Evolutionary conservation across 257 asterid genomes (phyloP), one percentile per base, ranked within the genome.

Genomic region (Solanum raphanifolium): DNA sequence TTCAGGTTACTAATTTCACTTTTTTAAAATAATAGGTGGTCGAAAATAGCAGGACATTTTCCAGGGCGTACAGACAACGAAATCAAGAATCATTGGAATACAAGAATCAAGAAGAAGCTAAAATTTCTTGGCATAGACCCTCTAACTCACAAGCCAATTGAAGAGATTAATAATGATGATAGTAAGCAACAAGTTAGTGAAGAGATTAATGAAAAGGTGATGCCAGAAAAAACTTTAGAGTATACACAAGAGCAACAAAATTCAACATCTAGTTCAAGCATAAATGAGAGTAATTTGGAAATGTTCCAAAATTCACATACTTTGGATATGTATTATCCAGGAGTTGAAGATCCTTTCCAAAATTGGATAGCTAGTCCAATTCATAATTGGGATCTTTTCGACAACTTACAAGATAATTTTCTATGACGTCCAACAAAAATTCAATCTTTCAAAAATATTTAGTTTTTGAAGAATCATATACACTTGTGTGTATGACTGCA

Each of bases 21-120:
- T 75, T 8, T 31, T 23, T 23, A 60, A 65, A 83, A 75, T 83
- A 8, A 27, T 86, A 95, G 98, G 92, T 95, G 98, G 98, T 95
- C 98, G 7, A 95, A 95, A 86, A 95, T 95, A 90, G 98, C 98
- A 11, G 93, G 96, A 16, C 94, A 95, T 91, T 91, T 93, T 87
- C 94, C 95, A 0, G 93, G 95, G 1, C 88, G 94, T 27, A 92
- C 95, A 0, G 95, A 93, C 13, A 93, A 93, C 21, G 93, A 93
- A 84, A 91, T 91, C 36, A 93, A 93, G 39, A 93, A 93, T 88
- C 93, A 91, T 27, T 93, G 94, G 95, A 93, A 93, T 82, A 93
- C 95, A 29, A 91, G 91, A 84, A 93, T 93, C 88, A 91, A 91
- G 91, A 93, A 93, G 91, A 93, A 91, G 69, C 35, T 93, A 76